These are phyloP conservation scores for Candida methanosorbosa DNA, from an alignment of 805 yeast genomes.

Conservation along the genomic window DNA sequence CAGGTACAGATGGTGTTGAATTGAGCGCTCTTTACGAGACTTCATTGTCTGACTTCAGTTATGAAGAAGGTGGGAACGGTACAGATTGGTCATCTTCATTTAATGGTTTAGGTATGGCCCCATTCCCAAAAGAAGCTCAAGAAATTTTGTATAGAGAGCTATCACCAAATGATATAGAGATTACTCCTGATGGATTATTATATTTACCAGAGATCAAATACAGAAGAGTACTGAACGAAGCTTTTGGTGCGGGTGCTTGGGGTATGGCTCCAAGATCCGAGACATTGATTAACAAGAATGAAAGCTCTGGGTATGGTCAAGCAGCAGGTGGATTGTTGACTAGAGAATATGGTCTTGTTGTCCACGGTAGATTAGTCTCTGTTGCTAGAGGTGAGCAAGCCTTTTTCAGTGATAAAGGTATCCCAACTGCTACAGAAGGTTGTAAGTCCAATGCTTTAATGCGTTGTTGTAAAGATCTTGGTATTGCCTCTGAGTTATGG, in stretches of 20 bases:
- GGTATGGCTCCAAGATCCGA: constrained; percentile 92
- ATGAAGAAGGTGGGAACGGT: too few relatives aligned
- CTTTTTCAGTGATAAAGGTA: constrained; percentile 75
- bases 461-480: constrained; percentile 97
- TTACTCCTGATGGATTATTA: constrained; percentile 90
- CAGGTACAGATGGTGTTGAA: too few relatives aligned
- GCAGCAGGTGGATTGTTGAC: constrained; percentile 44
- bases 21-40: too few relatives aligned
- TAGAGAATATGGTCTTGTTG: constrained; percentile 82
- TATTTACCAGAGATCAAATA: constrained; percentile 95
- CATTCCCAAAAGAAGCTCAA: constrained; percentile 57
- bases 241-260: constrained; percentile 99
- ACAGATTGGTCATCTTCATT: constrained; percentile 80
- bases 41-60: too few relatives aligned
- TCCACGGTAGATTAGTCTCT: constrained; percentile 81
- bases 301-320: constrained; percentile 11
- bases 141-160: constrained; percentile 55
- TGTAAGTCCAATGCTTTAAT: constrained; percentile 93
- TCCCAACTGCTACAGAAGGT: constrained; percentile 95
- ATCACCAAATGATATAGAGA: constrained; percentile 71
- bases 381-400: constrained; percentile 96
- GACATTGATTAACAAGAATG: constrained; percentile 62
- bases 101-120: constrained; percentile 75
- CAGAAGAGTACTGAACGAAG: constrained; percentile 76
- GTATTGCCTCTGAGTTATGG: constrained; percentile 96